phyloP scores from a whole-genome alignment of 1,284 basidiomycete species.

The Omphalotus olearius region DNA sequence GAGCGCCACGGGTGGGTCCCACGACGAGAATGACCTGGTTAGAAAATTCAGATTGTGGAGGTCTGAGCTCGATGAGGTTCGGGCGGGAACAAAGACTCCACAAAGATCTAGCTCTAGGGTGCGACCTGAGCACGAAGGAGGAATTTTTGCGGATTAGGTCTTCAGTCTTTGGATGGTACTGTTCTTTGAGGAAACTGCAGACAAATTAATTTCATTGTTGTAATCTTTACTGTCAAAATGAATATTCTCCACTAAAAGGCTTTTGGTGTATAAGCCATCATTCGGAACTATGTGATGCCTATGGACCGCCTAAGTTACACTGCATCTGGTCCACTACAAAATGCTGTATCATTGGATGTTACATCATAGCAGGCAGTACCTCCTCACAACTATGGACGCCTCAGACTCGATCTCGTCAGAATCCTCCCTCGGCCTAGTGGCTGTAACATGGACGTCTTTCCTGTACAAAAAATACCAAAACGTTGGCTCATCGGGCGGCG shows the following conservation, averaged over 20 bases:
- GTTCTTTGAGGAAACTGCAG: background rate
- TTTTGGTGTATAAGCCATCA: no score
- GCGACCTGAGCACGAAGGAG: constrained; percentile 21
- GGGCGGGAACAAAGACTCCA: constrained; percentile 21
- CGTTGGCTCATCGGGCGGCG: constrained; percentile 23
- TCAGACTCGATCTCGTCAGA: background rate
- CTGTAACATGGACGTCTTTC: constrained; percentile 27
- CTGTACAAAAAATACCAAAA: constrained; percentile 30
- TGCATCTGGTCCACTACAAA: no score
- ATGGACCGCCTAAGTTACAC: no score
- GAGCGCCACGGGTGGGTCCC: constrained; percentile 22
- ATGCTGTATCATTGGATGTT: background rate
- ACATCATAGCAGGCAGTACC: background rate
- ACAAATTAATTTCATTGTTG: no score
- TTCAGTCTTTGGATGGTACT: background rate
- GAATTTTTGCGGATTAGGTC: constrained; percentile 27
- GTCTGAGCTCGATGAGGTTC: constrained; percentile 30
- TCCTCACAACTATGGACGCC: background rate
- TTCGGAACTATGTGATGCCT: no score
- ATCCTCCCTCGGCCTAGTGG: constrained; percentile 1
- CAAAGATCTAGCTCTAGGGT: constrained; percentile 18
- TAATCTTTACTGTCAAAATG: no score
- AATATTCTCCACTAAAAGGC: no score
- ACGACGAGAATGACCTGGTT: constrained; percentile 28
- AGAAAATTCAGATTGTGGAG: constrained; percentile 32